Base-by-base conservation (phyloP, 371 early-diverging fungal species). In the Blakeslea trispora region DNA sequence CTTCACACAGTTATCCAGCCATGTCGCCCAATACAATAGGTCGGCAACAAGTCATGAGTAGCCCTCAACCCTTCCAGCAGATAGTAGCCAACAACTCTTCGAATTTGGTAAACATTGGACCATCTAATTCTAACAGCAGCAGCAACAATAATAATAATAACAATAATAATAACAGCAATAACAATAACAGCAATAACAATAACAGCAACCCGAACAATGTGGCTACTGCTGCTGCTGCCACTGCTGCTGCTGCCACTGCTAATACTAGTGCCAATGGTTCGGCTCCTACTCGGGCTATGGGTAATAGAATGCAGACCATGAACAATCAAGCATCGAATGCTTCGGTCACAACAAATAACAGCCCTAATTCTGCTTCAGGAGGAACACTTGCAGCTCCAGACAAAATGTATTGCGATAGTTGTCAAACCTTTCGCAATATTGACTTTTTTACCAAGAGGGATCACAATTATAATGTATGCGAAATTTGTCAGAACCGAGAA, bases 371-470 rank as follows among this genome's bases (percentile, higher is more conserved):
- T 6, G 49, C 58, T 11, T 21, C 42, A 51, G 49, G 35, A 21
- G 28, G 34, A 52, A 19, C 46, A 44, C 45, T 45, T 11, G 35
- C 44, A 8, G 40, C 50, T 9, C 52, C 53, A 34, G 57, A 65
- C 40, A 60, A 48, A 3, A 17, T 60, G 6, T 63, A 67, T 37
- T 67, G 68, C 41, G 68, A 67, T 47, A 59, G 56, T 53, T 67
- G 68, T 35, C 68, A 62, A 34, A 59, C 68, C 8, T 56, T 67
- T 53, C 55, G 63, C 10, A 52, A 58, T 40, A 35, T 62, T 5
- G 35, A 44, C 3, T 59, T 59, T 15, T 63, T 59, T 37, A 17
- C 55, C 32, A 63, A 67, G 22, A 54, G 53, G 11, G 62, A 55
- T 6, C 48, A 44, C 28, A 67, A 62, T 19, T 62, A 63, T 41